phyloP scores from a whole-genome alignment of 1,284 basidiomycete species.

The Prillingera fragicola region DNA sequence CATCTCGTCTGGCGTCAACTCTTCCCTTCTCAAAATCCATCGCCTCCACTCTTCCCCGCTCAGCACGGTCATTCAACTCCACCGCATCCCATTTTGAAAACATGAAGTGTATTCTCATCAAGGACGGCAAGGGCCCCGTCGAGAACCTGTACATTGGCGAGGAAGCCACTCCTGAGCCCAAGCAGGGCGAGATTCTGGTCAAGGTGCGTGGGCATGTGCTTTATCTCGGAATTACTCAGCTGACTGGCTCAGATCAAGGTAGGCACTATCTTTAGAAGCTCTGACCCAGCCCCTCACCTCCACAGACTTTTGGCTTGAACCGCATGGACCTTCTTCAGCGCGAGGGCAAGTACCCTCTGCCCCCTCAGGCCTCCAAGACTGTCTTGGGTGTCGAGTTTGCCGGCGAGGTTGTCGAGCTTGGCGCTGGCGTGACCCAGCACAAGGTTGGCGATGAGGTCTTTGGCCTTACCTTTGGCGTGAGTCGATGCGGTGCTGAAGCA shows the following conservation, averaged over 20 bases:
- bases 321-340: slow-evolving; percentile 75
- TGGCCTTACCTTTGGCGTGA: slow-evolving; percentile 66
- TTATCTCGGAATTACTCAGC: background rate
- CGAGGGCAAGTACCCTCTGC: slow-evolving; percentile 70
- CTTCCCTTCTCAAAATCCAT: background rate
- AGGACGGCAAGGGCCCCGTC: slow-evolving; percentile 68
- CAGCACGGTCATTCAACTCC: too few relatives aligned
- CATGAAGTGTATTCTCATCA: slow-evolving; percentile 81
- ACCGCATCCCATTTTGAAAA: too few relatives aligned
- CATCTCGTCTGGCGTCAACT: too few relatives aligned
- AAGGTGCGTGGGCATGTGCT: slow-evolving; percentile 52
- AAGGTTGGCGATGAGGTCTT: slow-evolving; percentile 77
- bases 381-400: slow-evolving; percentile 92
- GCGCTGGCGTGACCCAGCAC: slow-evolving; percentile 56
- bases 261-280: background rate
- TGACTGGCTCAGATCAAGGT: slow-evolving; percentile 31
- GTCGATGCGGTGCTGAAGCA: slow-evolving; percentile 27
- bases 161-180: slow-evolving; percentile 55
- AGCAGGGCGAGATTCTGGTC: slow-evolving; percentile 64
- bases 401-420: slow-evolving; percentile 62
- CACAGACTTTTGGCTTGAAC: slow-evolving; percentile 72
- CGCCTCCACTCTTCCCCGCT: too few relatives aligned
- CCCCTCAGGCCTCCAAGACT: slow-evolving; percentile 62
- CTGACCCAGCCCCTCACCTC: background rate
- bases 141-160: slow-evolving; percentile 77